These are phyloP conservation scores for Prunus mongolica DNA, from an alignment of 306 rosid species.

Conservation along the genomic window DNA sequence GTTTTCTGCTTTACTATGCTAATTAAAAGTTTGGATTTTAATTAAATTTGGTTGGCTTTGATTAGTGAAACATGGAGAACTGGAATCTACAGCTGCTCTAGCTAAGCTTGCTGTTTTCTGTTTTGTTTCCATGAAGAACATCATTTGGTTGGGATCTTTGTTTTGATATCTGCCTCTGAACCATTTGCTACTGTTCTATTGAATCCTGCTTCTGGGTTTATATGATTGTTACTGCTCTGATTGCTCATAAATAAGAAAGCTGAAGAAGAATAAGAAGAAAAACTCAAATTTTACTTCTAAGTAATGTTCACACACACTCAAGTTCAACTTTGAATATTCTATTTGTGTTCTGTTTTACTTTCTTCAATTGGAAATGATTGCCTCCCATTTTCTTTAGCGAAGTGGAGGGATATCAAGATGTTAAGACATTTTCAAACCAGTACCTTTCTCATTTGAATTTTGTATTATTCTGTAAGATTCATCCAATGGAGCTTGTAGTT, in stretches of 20 bases:
- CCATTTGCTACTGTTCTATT: background rate
- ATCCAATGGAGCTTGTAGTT: slow-evolving; percentile 1
- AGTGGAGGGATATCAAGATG: background rate
- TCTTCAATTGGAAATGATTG: background rate
- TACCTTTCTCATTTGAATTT: background rate
- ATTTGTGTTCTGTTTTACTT: background rate
- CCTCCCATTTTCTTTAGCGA: background rate
- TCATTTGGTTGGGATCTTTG: slow-evolving; percentile 9
- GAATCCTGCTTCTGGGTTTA: background rate
- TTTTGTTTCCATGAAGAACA: background rate
- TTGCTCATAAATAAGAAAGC: background rate
- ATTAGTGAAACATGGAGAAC: slow-evolving; percentile 8
- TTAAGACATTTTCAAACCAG: background rate
- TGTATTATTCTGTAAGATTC: background rate
- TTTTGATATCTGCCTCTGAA: background rate
- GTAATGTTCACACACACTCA: background rate
- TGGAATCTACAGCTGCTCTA: background rate
- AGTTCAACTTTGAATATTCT: background rate
- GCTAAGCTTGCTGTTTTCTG: background rate
- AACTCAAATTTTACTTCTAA: background rate
- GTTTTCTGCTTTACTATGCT: background rate
- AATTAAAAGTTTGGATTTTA: background rate
- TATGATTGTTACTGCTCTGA: slow-evolving; percentile 2
- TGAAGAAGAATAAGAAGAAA: too few relatives aligned
- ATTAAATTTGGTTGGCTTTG: slow-evolving; percentile 7